phyloP scores from a whole-genome alignment of 192 early-diverging fungal genomes.

The Podila minutissima region DNA sequence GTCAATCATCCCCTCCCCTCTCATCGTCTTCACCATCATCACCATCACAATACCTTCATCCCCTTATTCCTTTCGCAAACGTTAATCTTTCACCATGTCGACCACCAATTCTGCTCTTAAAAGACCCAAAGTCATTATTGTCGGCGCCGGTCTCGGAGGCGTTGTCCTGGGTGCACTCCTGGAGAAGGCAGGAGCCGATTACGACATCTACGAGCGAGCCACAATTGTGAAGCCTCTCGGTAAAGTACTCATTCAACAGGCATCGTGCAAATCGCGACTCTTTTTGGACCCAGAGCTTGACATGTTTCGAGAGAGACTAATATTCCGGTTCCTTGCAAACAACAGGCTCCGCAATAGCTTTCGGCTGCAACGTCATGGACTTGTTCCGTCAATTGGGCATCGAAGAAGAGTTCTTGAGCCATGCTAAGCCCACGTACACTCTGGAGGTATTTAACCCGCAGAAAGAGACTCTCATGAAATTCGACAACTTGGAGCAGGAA shows the following conservation, averaged over 20 bases:
- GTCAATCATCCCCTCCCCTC: too few relatives aligned
- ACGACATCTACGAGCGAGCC: background rate
- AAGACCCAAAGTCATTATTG: conserved; percentile 30
- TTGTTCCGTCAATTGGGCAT: background rate
- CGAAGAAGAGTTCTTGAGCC: background rate
- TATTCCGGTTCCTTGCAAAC: too few relatives aligned
- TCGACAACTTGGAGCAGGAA: background rate
- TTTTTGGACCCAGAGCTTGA: too few relatives aligned
- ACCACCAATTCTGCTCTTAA: conserved; percentile 46
- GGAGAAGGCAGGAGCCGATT: background rate
- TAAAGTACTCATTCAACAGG: background rate
- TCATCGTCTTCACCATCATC: too few relatives aligned
- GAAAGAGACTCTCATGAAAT: background rate
- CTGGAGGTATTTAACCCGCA: background rate
- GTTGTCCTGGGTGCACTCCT: background rate
- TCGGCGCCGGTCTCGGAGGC: background rate
- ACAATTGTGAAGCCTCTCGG: background rate
- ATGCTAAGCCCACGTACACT: background rate
- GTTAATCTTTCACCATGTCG: too few relatives aligned
- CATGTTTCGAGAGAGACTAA: too few relatives aligned
- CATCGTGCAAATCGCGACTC: too few relatives aligned
- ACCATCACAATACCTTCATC: too few relatives aligned
- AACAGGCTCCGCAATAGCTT: background rate
- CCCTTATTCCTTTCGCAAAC: too few relatives aligned
- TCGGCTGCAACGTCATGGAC: background rate